These are phyloP conservation scores for Solanum virginianum DNA, from an alignment of 257 asterid genomes.

Conservation along the genomic window DNA sequence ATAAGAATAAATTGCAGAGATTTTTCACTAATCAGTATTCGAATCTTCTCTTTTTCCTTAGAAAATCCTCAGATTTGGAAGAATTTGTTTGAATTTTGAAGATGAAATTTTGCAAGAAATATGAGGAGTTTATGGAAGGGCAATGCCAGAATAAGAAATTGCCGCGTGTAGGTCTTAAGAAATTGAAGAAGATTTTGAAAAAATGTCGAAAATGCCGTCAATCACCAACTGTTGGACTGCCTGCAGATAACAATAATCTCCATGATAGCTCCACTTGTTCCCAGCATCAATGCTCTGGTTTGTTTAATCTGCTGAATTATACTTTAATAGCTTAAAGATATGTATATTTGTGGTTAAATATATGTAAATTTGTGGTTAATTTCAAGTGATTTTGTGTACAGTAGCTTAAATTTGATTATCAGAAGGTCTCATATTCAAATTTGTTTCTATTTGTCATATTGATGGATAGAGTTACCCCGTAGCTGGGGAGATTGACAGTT, in stretches of 20 bases:
- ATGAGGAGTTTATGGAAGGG: conserved; percentile 74
- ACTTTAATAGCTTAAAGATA: neutral
- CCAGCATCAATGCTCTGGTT: conserved; percentile 68
- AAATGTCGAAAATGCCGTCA: conserved; percentile 37
- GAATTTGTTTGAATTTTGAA: neutral
- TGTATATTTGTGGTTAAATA: neutral
- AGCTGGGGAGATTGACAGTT: neutral
- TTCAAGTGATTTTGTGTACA: neutral
- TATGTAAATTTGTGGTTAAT: neutral
- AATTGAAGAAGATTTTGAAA: conserved; percentile 76
- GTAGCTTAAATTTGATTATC: neutral
- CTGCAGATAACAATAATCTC: neutral
- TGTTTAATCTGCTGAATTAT: neutral
- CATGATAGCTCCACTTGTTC: conserved; percentile 27
- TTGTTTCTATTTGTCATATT: too few species aligned
- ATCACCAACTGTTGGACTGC: neutral
- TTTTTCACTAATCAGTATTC: neutral
- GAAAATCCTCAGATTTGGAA: neutral
- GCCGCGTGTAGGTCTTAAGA: conserved; percentile 76
- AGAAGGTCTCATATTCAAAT: neutral
- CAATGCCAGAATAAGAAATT: conserved; percentile 43
- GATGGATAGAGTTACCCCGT: neutral
- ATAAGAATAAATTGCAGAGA: neutral
- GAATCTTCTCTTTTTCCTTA: neutral
- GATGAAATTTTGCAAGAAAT: conserved; percentile 93